phyloP scores from a whole-genome alignment of 805 yeast species.

The Monosporozyma yasuniensis region DNA sequence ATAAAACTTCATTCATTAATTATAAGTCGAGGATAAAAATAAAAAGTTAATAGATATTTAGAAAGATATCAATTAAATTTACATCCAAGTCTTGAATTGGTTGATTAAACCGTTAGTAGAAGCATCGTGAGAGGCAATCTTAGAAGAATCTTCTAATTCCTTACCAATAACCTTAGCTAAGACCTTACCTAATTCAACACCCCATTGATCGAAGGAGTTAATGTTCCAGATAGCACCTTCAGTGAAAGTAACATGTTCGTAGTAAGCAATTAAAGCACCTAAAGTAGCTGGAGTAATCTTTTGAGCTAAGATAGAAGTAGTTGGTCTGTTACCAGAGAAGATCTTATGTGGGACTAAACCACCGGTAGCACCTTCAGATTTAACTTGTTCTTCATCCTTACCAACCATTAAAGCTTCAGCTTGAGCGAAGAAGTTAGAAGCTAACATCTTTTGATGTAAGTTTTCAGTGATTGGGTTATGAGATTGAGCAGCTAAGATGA shows the following conservation, averaged over 20 bases:
- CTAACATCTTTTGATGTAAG: slow-evolving; percentile 94
- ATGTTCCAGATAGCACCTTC: slow-evolving; percentile 99
- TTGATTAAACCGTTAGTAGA: slow-evolving; percentile 90
- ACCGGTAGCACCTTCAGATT: slow-evolving; percentile 82
- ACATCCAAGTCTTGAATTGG: slow-evolving; percentile 83
- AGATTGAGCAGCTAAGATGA: slow-evolving; percentile 92
- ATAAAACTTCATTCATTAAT: background rate
- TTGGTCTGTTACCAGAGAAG: slow-evolving; percentile 97
- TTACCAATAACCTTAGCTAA: slow-evolving; percentile 91
- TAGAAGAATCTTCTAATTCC: slow-evolving; percentile 60
- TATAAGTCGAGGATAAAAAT: background rate
- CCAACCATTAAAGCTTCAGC: slow-evolving; percentile 97
- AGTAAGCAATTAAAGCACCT: slow-evolving; percentile 95
- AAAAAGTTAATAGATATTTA: background rate
- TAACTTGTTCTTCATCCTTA: slow-evolving; percentile 73
- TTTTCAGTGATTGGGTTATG: slow-evolving; percentile 94
- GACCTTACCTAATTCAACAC: slow-evolving; percentile 97
- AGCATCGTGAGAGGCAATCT: slow-evolving; percentile 68
- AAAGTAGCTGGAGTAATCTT: slow-evolving; percentile 92
- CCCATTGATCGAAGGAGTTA: slow-evolving; percentile 99
- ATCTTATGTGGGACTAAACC: slow-evolving; percentile 89
- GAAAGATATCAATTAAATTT: slow-evolving; percentile 5
- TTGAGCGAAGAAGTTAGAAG: slow-evolving; percentile 98
- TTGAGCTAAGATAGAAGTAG: slow-evolving; percentile 93
- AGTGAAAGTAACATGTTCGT: slow-evolving; percentile 93